Evolutionary conservation across 371 early-diverging fungal genomes (phyloP).

Genomic region (Mortierella sp.): DNA sequence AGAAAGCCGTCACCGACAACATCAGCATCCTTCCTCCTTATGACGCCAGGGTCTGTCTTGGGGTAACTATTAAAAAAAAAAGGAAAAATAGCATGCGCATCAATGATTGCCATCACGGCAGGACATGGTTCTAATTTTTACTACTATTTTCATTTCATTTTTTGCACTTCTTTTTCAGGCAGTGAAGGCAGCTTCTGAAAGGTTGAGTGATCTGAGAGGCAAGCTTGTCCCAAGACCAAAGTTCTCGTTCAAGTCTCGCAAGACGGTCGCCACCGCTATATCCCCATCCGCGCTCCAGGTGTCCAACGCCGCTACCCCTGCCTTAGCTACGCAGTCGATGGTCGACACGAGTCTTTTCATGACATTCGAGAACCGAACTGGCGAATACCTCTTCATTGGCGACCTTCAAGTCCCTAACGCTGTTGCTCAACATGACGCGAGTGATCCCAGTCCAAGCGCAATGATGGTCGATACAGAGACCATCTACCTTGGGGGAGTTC

Average conservation of each 20-base stretch:
- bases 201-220: slow-evolving; percentile 48
- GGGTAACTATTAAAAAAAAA: slow-evolving; percentile 27
- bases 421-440: background rate
- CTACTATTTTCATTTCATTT: background rate
- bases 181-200: slow-evolving; percentile 62
- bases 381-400: slow-evolving; percentile 44
- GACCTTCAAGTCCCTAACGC: background rate
- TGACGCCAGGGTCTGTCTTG: slow-evolving; percentile 69
- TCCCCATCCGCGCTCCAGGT: slow-evolving; percentile 16
- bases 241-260: slow-evolving; percentile 74
- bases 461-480: background rate
- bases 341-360: slow-evolving; percentile 25
- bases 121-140: background rate
- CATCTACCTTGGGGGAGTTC: slow-evolving; percentile 23
- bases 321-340: background rate
- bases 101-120: too few relatives aligned
- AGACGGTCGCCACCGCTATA: slow-evolving; percentile 31
- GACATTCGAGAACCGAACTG: slow-evolving; percentile 36
- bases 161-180: slow-evolving; percentile 55
- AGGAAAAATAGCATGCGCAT: background rate
- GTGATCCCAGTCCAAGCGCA: background rate
- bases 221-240: slow-evolving; percentile 69
- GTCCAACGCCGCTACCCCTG: background rate
- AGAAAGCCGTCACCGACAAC: slow-evolving; percentile 69
- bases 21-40: slow-evolving; percentile 68